Evolutionary conservation across 1,139 yeast species (phyloP), one percentile per base, ranked within the genome.

Genomic region (Lodderomyces beijingensis): DNA sequence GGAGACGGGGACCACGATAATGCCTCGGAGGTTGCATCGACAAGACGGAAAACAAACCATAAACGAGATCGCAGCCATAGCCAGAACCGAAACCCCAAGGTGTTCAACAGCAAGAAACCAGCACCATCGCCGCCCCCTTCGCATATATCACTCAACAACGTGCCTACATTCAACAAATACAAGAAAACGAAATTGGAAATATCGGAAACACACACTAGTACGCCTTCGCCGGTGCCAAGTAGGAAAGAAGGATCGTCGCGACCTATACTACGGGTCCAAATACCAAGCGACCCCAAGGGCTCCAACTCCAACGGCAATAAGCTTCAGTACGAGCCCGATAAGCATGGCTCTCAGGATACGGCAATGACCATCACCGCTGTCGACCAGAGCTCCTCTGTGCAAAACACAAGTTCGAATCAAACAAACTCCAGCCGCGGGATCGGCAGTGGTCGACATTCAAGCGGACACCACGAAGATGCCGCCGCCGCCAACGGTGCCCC

Each of bases 231-330:
- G 7, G 16, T 15, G 15, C 8, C 15, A 20, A 15, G 16, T 14
- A 27, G 30, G 27, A 9, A 32, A 25, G 39, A 39, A 11, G 25
- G 25, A n/a, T 11, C 14, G 6, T 25, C 37, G 2, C 51, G 78
- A 32, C 79, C 79, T 2, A 58, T 71, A 3, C 51, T 73, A 23
- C 47, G 78, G 33, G 77, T 73, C 9, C 76, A 70, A 49, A 72
- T 72, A 23, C 78, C 78, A 0, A 53, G 57, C 0, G 73, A 65
- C 43, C 48, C 65, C 5, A 63, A 62, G 26, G 40, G 38, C 6
- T 31, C 25, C 11, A 37, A 35, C 13, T 23, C 57, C 31, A 51
- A 62, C 35, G 67, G 61, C 8, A 26, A 24, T 11, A 27, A 14
- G 10, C 35, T 34, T 12, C 17, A 33, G n/a, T 31, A 36, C 14